Evolutionary conservation across 225 moss, liverwort and hornwort genomes (phyloP).

Genomic region (Sphagnum tenellum): DNA sequence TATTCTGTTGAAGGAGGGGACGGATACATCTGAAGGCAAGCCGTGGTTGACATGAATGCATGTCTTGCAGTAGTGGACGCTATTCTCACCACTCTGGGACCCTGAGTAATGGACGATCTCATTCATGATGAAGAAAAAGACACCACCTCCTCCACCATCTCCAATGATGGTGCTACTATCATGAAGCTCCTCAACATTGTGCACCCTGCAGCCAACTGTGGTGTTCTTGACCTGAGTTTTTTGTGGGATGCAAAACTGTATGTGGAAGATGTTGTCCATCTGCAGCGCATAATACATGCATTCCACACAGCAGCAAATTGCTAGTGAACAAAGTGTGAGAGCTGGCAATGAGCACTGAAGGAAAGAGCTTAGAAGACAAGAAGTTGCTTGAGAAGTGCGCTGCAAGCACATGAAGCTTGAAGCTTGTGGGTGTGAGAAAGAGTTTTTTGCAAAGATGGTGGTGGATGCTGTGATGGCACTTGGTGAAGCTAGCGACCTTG

Average conservation of each 20-base stretch:
- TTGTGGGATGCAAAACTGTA: conserved; percentile 87
- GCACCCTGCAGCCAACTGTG: conserved; percentile 95
- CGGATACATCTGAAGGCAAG: conserved; percentile 95
- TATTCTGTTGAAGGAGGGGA: conserved; percentile 93
- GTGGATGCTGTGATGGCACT: conserved; percentile 88
- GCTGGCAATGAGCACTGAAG: conserved; percentile 87
- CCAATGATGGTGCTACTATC: conserved; percentile 99
- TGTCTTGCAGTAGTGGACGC: conserved; percentile 97
- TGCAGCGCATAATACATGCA: conserved; percentile 79
- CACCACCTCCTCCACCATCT: conserved; percentile 53
- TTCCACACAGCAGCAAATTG: conserved; percentile 23
- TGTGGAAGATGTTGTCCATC: conserved; percentile 93
- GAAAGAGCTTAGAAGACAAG: conserved; percentile 81
- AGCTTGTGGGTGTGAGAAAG: conserved; percentile 98
- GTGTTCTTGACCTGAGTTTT: conserved; percentile 88
- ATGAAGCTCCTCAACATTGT: conserved; percentile 99
- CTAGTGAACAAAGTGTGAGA: conserved; percentile 70
- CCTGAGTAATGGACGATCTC: conserved; percentile 96
- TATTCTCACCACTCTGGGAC: conserved; percentile 81
- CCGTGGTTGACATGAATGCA: conserved; percentile 95
- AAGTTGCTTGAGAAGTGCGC: conserved; percentile 94
- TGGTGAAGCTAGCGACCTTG: conserved; percentile 67
- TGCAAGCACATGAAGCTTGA: conserved; percentile 83
- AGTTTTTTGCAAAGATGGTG: conserved; percentile 96
- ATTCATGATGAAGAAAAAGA: conserved; percentile 74